phyloP scores from a whole-genome alignment of 164 flowering plant genomes.

The Piper longum region DNA sequence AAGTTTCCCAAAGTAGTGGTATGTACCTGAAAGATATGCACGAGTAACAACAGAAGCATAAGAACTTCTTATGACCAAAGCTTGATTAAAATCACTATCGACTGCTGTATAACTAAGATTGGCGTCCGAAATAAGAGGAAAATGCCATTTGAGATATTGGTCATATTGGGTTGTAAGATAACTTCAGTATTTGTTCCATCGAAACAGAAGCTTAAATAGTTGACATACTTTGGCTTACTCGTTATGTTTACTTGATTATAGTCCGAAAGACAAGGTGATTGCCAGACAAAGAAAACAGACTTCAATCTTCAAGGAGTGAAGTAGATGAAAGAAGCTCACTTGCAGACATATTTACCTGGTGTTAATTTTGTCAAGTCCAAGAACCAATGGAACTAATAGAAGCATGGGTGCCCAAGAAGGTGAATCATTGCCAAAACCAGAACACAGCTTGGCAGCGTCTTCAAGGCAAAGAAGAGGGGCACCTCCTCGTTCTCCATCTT shows the following conservation, averaged over 20 bases:
- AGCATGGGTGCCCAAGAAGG: conserved; percentile 65
- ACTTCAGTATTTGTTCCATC: too few species aligned
- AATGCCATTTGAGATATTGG: too few species aligned
- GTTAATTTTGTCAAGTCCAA: conserved; percentile 89
- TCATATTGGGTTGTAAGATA: too few species aligned
- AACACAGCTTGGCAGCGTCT: conserved; percentile 48
- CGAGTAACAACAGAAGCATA: not conserved
- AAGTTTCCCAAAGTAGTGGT: conserved; percentile 61
- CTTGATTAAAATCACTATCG: too few species aligned
- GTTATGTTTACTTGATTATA: too few species aligned
- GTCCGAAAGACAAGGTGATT: too few species aligned
- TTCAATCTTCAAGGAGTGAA: too few species aligned
- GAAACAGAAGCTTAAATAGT: too few species aligned
- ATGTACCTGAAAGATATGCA: conserved; percentile 41
- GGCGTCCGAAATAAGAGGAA: too few species aligned
- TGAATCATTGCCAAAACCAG: conserved; percentile 46
- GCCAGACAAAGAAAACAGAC: too few species aligned
- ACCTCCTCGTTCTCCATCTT: conserved; percentile 96
- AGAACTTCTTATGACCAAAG: not conserved
- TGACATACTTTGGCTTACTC: too few species aligned
- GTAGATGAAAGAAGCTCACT: not conserved
- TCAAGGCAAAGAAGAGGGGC: conserved; percentile 84
- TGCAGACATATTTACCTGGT: conserved; percentile 43
- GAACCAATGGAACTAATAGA: conserved; percentile 88
- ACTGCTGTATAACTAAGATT: too few species aligned